These are phyloP conservation scores for Auricularia sp. DNA, from an alignment of 768 basidiomycete genomes.

Conservation along the genomic window DNA sequence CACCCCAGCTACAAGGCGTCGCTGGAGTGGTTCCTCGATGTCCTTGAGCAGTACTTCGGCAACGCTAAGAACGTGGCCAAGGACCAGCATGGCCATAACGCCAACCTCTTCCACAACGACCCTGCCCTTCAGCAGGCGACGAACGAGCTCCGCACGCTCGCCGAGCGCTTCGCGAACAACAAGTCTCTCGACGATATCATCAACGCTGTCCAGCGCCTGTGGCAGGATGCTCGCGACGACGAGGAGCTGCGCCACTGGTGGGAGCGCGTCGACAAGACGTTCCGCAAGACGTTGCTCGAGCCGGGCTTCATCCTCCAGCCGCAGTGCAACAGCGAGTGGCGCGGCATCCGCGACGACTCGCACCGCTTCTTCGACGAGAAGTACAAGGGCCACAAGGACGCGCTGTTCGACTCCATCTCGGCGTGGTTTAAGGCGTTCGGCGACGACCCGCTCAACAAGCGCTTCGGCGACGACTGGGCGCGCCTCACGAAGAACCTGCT, in stretches of 20 bases:
- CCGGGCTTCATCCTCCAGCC: conserved; percentile 82
- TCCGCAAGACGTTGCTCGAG: conserved; percentile 68
- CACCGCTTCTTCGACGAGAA: conserved; percentile 72
- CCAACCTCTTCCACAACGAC: conserved; percentile 30
- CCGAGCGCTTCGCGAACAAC: conserved; percentile 86
- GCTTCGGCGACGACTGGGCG: conserved; percentile 76
- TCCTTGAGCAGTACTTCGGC: conserved; percentile 50
- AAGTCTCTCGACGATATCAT: conserved; percentile 56
- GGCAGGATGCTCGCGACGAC: conserved; percentile 66
- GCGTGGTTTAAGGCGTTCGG: conserved; percentile 80
- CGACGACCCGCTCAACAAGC: conserved; percentile 73
- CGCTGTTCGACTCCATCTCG: conserved; percentile 57
- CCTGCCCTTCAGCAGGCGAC: conserved; percentile 46
- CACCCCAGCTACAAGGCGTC: conserved; percentile 84
- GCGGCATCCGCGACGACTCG: conserved; percentile 45
- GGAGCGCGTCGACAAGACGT: conserved; percentile 45
- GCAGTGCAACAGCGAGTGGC: conserved; percentile 55
- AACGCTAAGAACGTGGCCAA: conserved; percentile 36
- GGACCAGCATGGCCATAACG: conserved; percentile 11
- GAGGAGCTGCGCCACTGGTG: conserved; percentile 71
- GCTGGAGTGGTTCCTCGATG: conserved; percentile 60
- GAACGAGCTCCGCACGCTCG: conserved; percentile 61
- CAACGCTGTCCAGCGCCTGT: conserved; percentile 60
- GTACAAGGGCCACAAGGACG: conserved; percentile 73
- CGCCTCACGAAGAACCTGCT: conserved; percentile 76